These are phyloP conservation scores for Theileria orientalis DNA, from an alignment of 169 alveolate genomes.

Conservation along the genomic window DNA sequence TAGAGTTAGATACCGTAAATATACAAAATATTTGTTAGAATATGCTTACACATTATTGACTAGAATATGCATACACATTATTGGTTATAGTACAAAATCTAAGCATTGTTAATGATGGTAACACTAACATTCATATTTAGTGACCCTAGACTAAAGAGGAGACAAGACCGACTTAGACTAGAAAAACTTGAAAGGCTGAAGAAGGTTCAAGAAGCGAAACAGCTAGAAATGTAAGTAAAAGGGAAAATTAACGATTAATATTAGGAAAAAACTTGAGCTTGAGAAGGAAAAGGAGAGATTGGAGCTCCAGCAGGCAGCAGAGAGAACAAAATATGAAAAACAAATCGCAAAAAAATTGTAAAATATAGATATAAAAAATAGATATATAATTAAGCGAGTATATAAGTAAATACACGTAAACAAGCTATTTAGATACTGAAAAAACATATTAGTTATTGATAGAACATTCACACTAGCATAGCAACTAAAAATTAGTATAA, in stretches of 20 bases:
- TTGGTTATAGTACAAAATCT: slow-evolving; percentile 6
- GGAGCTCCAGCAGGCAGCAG: slow-evolving; percentile 33
- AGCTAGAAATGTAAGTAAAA: slow-evolving; percentile 24
- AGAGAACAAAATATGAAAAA: slow-evolving; percentile 47
- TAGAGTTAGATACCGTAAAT: no score
- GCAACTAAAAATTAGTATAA: neutral
- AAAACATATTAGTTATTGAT: neutral
- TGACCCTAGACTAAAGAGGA: slow-evolving; percentile 69
- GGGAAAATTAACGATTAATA: neutral
- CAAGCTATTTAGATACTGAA: neutral
- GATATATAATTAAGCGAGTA: no score
- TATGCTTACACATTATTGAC: slow-evolving; percentile 59
- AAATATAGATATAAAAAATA: neutral
- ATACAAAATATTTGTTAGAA: slow-evolving; percentile 68
- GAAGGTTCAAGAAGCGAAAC: slow-evolving; percentile 35
- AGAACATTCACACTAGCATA: neutral
- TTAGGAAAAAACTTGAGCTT: neutral
- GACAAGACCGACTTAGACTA: slow-evolving; percentile 68
- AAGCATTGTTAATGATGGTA: no score
- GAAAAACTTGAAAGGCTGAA: slow-evolving; percentile 48
- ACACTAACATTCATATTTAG: slow-evolving; percentile 18
- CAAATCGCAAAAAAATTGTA: slow-evolving; percentile 60
- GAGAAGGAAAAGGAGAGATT: slow-evolving; percentile 48
- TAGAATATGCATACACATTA: slow-evolving; percentile 48
- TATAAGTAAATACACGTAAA: no score